A percentile compares a stretch with the other conserved stretches of the same genome.
Conservation (phyloP, 176 grass and related monocot genomes). For the Bothriochloa decipiens region DNA sequence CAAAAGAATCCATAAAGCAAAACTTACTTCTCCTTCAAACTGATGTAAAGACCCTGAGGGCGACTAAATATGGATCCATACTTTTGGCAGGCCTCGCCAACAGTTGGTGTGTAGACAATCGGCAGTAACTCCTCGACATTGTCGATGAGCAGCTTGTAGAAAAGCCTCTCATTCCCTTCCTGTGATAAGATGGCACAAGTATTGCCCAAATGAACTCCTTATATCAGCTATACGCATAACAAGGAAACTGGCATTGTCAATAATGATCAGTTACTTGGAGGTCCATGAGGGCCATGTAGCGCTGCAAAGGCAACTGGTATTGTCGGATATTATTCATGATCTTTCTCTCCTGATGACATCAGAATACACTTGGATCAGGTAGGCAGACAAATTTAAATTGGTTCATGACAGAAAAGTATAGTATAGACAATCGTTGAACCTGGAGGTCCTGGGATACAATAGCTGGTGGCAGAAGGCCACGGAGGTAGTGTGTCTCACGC, state of each 20-base stretch:
- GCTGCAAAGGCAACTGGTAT: conserved; percentile 85
- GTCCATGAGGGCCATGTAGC: conserved; percentile 91
- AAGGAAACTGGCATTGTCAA: conserved; percentile 27
- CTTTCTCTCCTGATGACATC: conserved; percentile 83
- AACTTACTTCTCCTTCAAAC: conserved; percentile 89
- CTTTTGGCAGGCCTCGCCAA: conserved; percentile 98
- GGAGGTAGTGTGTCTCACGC: conserved; percentile 73
- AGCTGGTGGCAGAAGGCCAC: conserved; percentile 74
- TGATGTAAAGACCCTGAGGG: conserved; percentile 90
- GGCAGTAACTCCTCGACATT: conserved; percentile 97
- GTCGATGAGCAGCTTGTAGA: conserved; percentile 91
- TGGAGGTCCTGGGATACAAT: conserved; percentile 76
- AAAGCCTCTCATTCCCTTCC: conserved; percentile 94
- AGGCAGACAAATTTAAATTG: background rate
- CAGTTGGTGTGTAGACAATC: conserved; percentile 92
- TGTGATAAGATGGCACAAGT: conserved; percentile 43
- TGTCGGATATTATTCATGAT: conserved; percentile 80
- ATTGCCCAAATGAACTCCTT: background rate
- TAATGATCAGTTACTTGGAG: conserved; percentile 62
- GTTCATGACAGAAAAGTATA: background rate
- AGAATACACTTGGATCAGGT: conserved; percentile 12
- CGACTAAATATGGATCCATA: conserved; percentile 83
- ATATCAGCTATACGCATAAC: conserved; percentile 20
- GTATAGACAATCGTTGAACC: conserved; percentile 36
- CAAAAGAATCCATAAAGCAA: background rate